phyloP scores from a whole-genome alignment of 805 yeast species.

The Candida fluviatilis region DNA sequence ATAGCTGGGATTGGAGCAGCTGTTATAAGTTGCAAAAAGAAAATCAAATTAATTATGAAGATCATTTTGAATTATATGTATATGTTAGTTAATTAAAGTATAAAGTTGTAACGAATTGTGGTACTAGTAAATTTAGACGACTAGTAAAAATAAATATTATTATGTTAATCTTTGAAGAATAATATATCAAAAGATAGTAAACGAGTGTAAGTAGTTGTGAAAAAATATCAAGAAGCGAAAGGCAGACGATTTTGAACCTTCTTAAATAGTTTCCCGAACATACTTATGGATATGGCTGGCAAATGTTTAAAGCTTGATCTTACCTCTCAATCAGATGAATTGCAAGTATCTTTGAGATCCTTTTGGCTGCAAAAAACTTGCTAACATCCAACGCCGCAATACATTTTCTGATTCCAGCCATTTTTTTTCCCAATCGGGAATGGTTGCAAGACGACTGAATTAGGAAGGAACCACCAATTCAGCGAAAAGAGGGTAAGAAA shows the following conservation, averaged over 20 bases:
- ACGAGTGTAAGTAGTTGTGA: too few species aligned
- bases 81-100: neutral
- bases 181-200: too few species aligned
- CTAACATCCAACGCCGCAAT: conserved; percentile 1
- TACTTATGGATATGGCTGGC: too few species aligned
- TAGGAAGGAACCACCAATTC: conserved; percentile 6
- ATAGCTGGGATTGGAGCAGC: conserved; percentile 40
- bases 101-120: too few species aligned
- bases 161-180: too few species aligned
- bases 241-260: too few species aligned
- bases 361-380: neutral
- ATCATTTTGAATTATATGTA: conserved; percentile 3
- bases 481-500: too few species aligned
- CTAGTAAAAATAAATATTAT: too few species aligned
- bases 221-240: too few species aligned
- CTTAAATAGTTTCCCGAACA: too few species aligned
- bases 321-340: neutral
- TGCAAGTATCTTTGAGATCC: neutral
- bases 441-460: conserved; percentile 8
- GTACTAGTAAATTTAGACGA: too few species aligned
- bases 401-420: neutral
- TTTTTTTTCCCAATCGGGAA: neutral
- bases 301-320: too few species aligned
- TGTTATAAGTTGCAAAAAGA: conserved; percentile 16
- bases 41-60: conserved; percentile 7